phyloP scores from a whole-genome alignment of 495 filamentous ascomycete species.

The Penicillium turbatum region DNA sequence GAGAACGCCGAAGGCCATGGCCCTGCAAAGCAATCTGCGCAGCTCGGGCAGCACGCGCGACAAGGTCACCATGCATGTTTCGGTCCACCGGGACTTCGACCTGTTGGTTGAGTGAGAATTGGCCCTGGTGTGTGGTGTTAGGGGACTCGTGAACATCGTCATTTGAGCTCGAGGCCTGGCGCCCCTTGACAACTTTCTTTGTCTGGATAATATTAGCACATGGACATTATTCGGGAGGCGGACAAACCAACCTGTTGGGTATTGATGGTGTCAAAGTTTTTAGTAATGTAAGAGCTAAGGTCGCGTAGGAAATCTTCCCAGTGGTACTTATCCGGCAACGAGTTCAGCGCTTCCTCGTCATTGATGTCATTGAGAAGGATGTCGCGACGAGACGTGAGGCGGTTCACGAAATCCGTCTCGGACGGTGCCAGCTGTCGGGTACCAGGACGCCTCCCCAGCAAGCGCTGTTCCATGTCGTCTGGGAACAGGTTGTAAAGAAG shows the following conservation, averaged over 20 bases:
- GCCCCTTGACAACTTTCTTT: slow-evolving; percentile 43
- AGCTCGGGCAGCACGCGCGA: slow-evolving; percentile 50
- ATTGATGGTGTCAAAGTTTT: slow-evolving; percentile 65
- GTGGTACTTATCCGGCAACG: slow-evolving; percentile 71
- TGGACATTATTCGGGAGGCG: background rate
- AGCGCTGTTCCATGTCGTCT: slow-evolving; percentile 55
- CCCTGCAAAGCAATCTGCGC: slow-evolving; percentile 53
- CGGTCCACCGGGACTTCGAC: slow-evolving; percentile 41
- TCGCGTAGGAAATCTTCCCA: slow-evolving; percentile 73
- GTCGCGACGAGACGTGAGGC: slow-evolving; percentile 58
- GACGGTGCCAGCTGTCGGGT: slow-evolving; percentile 59
- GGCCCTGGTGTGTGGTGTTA: slow-evolving; percentile 41
- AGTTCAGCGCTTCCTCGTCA: slow-evolving; percentile 56
- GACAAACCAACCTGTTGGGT: slow-evolving; percentile 40
- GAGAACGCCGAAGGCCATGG: slow-evolving; percentile 40
- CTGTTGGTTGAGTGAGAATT: slow-evolving; percentile 43
- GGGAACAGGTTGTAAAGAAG: slow-evolving; percentile 74
- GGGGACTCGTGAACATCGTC: slow-evolving; percentile 38
- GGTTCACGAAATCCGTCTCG: slow-evolving; percentile 70
- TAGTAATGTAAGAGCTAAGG: slow-evolving; percentile 68
- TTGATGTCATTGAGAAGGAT: slow-evolving; percentile 61
- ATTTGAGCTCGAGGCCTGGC: slow-evolving; percentile 40
- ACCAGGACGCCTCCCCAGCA: slow-evolving; percentile 62
- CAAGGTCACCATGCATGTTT: slow-evolving; percentile 50
- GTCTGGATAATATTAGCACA: slow-evolving; percentile 30